Percentiles rank a stretch among this genome's conserved stretches.
These are phyloP conservation scores for Artemisia argyi DNA, from an alignment of 129 eudicot species.

Conservation along the genomic window DNA sequence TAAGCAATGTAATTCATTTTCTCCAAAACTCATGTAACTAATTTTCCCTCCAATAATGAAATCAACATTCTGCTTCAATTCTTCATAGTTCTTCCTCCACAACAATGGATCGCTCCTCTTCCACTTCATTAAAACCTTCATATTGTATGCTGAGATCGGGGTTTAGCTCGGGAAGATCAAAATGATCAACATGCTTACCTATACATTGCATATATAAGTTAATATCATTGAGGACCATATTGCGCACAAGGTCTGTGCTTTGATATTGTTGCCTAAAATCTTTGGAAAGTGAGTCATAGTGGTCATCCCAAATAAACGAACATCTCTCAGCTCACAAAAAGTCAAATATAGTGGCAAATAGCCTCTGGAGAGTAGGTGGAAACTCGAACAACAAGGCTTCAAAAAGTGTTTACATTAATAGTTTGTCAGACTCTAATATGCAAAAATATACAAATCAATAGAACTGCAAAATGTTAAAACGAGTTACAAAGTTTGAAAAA, in stretches of 20 bases:
- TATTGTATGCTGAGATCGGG: too few species aligned
- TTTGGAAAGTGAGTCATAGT: too few species aligned
- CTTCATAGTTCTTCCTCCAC: too few species aligned
- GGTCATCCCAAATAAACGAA: background rate
- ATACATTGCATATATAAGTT: background rate
- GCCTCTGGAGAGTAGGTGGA: constrained; percentile 2
- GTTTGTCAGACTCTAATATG: background rate
- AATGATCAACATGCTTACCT: constrained; percentile 2
- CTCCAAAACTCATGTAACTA: too few species aligned
- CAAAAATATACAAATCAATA: too few species aligned
- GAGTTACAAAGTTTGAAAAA: too few species aligned
- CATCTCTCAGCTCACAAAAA: constrained; percentile 9
- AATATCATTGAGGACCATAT: background rate
- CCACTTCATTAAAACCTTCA: too few species aligned
- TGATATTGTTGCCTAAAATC: background rate
- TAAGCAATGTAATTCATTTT: too few species aligned
- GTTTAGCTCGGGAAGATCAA: background rate
- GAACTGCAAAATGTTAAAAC: too few species aligned
- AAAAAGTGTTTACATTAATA: background rate
- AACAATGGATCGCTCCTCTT: too few species aligned
- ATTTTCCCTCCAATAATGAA: too few species aligned
- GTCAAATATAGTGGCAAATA: constrained; percentile 24
- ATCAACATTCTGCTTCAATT: too few species aligned
- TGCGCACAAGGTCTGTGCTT: background rate
- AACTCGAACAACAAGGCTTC: constrained; percentile 19